A percentile compares a stretch with the other conserved stretches of the same genome.
Conservation (phyloP, 1,139 yeast species). For the Zhuliangozyma blackwelliae region DNA sequence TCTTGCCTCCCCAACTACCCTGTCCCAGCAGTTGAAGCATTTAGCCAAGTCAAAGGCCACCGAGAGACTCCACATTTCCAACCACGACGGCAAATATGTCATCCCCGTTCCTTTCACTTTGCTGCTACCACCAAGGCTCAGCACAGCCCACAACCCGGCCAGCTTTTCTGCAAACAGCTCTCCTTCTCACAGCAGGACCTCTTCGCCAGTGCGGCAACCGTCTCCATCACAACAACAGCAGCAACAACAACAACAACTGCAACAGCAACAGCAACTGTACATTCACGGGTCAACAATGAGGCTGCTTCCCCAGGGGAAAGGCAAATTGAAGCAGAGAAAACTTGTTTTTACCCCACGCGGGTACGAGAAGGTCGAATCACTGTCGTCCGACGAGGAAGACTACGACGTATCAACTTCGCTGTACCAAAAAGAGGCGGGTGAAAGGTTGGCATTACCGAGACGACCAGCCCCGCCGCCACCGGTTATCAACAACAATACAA, state of each 20-base stretch:
- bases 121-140: constrained; percentile 40
- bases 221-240: background rate
- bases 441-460: constrained; percentile 11
- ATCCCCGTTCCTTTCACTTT: constrained; percentile 45
- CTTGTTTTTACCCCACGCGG: constrained; percentile 36
- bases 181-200: constrained; percentile 2
- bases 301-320: background rate
- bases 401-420: background rate
- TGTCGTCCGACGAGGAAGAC: constrained; percentile 21
- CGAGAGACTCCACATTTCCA: constrained; percentile 30
- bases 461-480: constrained; percentile 22
- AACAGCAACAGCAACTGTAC: too few relatives aligned
- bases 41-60: constrained; percentile 37
- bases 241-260: too few relatives aligned
- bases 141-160: constrained; percentile 19
- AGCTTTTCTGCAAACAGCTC: constrained; percentile 13
- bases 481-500: constrained; percentile 17
- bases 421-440: background rate
- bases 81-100: constrained; percentile 22
- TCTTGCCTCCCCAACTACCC: constrained; percentile 12
- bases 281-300: too few relatives aligned
- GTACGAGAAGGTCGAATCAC: constrained; percentile 33
- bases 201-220: constrained; percentile 11
- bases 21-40: constrained; percentile 25
- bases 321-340: constrained; percentile 14